Percentiles rank a stretch among this genome's conserved stretches.
Evolutionary conservation across 169 alveolate species (phyloP).

Genomic region (Plasmodium coatneyi): DNA sequence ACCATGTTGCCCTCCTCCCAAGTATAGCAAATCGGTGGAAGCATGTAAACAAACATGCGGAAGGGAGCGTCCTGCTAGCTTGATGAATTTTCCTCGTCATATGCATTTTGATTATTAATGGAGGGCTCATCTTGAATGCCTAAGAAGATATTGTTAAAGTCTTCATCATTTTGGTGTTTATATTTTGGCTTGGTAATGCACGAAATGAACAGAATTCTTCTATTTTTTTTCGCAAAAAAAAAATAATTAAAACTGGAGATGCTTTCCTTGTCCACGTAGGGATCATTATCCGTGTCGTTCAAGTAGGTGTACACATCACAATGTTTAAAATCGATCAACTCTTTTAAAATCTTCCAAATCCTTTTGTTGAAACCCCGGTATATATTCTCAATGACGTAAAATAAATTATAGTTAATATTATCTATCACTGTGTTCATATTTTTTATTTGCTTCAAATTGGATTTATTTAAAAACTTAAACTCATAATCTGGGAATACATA

Average conservation of each 20-base stretch:
- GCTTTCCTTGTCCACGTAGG: constrained; percentile 79
- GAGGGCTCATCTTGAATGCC: constrained; percentile 61
- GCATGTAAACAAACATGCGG: background rate
- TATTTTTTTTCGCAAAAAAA: constrained; percentile 81
- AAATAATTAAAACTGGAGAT: constrained; percentile 84
- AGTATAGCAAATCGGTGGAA: background rate
- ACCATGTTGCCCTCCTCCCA: background rate
- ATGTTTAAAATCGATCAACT: constrained; percentile 78
- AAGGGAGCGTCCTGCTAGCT: background rate
- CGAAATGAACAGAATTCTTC: constrained; percentile 79
- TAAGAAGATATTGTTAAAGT: constrained; percentile 43
- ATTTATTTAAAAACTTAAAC: constrained; percentile 77
- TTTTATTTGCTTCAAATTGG: constrained; percentile 80
- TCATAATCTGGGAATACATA: constrained; percentile 86
- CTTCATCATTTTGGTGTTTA: constrained; percentile 64
- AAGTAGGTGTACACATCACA: constrained; percentile 83
- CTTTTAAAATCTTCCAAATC: constrained; percentile 83
- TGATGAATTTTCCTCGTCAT: constrained; percentile 34
- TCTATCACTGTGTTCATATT: constrained; percentile 80
- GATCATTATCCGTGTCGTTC: constrained; percentile 81
- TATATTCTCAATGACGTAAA: constrained; percentile 78
- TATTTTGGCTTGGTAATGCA: constrained; percentile 80
- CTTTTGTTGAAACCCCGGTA: constrained; percentile 80
- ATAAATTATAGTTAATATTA: constrained; percentile 81
- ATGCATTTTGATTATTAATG: constrained; percentile 19